Base-by-base conservation (phyloP, 257 asterid species). In the Salvia hispanica region DNA sequence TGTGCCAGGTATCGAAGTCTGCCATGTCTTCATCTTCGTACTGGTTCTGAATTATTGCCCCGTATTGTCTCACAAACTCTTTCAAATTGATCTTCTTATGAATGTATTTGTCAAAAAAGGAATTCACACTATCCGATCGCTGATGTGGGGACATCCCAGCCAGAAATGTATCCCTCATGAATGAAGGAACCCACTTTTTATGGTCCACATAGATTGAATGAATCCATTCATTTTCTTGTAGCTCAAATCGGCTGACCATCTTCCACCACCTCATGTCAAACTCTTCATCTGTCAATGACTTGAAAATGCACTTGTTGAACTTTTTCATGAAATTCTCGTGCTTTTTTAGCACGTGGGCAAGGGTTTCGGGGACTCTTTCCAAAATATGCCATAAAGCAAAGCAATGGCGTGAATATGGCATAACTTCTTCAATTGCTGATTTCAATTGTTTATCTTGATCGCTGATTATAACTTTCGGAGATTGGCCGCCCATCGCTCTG, bases 201-300 rank as follows among this genome's bases (percentile, higher is more conserved):
- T 93, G 95, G 70, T 93, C 95, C 47, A 77, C 89, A 40, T 90
- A 93, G 51, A 93, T 47, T 12, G 94, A 82, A 75, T 80, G 97
- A 73, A 93, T 73, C 98, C 98, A 93, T 72, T 90, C 94, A 50
- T 90, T 86, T 70, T 93, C 96, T 65, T 93, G 98, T 14, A 93
- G 80, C 70, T 88, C 98, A 76, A 88, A 93, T 76, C 89, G 80
- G 74, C 90, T 71, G 4, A 93, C 90, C 98, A 93, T 90, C 86
- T 93, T 85, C 98, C 98, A 93, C 98, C 98, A 93, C 78, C 85
- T 90, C 87, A 93, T 72, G 82, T 90, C 97, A 77, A 93, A 93
- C 72, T 82, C 86, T 73, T 93, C 98, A 69, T 93, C 98, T 3
- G 86, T 83, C 69, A 85, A 66, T 0, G 97, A 85, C 88, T 88